Evolutionary conservation across 2,329 filamentous ascomycete genomes (phyloP).

Genomic region (Boeremia lycopersici): DNA sequence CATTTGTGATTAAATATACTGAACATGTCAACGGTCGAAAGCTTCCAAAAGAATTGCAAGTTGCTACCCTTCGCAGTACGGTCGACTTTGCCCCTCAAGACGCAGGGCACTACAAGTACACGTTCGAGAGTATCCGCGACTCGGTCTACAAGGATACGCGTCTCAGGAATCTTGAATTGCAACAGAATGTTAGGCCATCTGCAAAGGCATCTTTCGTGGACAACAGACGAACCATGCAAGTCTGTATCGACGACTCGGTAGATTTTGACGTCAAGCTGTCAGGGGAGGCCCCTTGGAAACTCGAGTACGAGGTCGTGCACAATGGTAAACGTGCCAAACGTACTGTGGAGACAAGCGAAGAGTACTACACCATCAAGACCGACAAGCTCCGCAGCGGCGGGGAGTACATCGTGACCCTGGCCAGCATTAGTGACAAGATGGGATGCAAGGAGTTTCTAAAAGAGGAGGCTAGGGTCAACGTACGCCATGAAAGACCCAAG

Average conservation of each 20-base stretch:
- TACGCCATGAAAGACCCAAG: constrained; percentile 85
- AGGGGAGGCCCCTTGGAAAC: constrained; percentile 83
- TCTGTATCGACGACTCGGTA: constrained; percentile 83
- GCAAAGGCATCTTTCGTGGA: constrained; percentile 76
- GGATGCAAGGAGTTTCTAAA: constrained; percentile 86
- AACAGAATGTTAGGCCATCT: constrained; percentile 92
- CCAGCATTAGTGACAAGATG: constrained; percentile 82
- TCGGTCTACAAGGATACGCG: constrained; percentile 70
- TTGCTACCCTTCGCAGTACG: constrained; percentile 77
- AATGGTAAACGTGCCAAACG: constrained; percentile 81
- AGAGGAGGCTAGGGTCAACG: constrained; percentile 82
- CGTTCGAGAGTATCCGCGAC: constrained; percentile 82
- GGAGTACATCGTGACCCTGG: constrained; percentile 86
- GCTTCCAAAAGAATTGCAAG: constrained; percentile 57
- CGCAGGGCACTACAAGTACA: constrained; percentile 86
- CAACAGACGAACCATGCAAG: constrained; percentile 62
- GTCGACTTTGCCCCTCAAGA: constrained; percentile 80
- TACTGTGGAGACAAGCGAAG: constrained; percentile 66
- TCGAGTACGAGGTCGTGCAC: constrained; percentile 93
- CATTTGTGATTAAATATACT: constrained; percentile 82
- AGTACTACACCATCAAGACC: constrained; percentile 75
- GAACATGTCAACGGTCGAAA: constrained; percentile 66
- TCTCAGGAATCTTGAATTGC: constrained; percentile 66
- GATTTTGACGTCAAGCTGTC: constrained; percentile 75
- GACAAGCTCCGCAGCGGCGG: constrained; percentile 77